Base-by-base conservation (phyloP, 2,329 filamentous ascomycete species). In the Alternaria ventricosa region DNA sequence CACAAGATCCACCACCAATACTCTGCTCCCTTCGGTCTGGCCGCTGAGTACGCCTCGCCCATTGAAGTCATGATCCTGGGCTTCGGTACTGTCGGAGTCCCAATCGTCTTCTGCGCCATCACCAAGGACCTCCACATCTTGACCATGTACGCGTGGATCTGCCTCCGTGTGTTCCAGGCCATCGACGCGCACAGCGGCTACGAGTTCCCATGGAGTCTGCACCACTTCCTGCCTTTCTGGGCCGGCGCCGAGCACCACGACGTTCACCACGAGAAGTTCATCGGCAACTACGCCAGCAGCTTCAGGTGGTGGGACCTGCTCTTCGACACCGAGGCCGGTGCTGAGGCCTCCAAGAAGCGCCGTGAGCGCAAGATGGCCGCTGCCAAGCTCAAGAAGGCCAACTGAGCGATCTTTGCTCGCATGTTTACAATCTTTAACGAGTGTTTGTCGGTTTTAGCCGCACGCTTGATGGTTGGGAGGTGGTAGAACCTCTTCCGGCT, bases 1-100 rank as follows among this genome's bases (percentile, higher is more conserved):
- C 96, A 99, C 88, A 99, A 99, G 86, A 94, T 99, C 74, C 96
- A 99, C 85, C 96, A 99, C 86, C 95, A 96, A 77, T 99, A 99
- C 86, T 97, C 94, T 41, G 96, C 96, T 12, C 96, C 96, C 18
- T 99, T 99, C 78, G 96, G 96, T 71, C 87, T 99, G 57, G 95
- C 96, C 20, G 95, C 96, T 61, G 96, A 99, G 83, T 99, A 99
- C 82, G 96, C 96, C 7, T 97, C 95, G 46, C 96, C 96, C 1
- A 96, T 98, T 72, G 96, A 99, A 83, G 93, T 95, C 71, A 96
- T 97, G 92, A 88, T 96, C 61, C 90, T 99, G 54, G 96, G 95
- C 43, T 86, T 97, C 62, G 96, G 96, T 67, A 92, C 91, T 1
- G 91, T 99, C 67, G 89, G 92, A 64, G 86, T 88, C 36, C 96